phyloP scores from a whole-genome alignment of 2,329 filamentous ascomycete species.

The Arachnopeziza araneosa region DNA sequence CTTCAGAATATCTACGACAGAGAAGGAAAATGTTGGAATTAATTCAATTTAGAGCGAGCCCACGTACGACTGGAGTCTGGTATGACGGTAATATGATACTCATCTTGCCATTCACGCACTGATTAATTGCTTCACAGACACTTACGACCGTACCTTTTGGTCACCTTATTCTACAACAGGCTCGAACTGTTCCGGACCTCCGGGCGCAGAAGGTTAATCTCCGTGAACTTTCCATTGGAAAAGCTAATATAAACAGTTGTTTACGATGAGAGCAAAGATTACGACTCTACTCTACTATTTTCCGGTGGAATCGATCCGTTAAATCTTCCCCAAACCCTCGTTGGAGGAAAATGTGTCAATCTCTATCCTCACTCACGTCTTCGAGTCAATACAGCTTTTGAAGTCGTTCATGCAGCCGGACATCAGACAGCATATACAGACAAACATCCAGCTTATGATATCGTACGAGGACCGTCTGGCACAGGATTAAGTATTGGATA shows the following conservation, averaged over 20 bases:
- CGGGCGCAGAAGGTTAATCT: constrained; percentile 26
- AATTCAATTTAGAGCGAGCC: no score
- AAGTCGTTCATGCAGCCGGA: constrained; percentile 22
- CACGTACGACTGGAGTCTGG: no score
- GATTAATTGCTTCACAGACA: no score
- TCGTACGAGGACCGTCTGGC: constrained; percentile 27
- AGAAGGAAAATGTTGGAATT: no score
- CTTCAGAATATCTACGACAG: no score
- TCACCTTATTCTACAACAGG: constrained; percentile 9
- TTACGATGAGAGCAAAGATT: no score
- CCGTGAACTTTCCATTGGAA: constrained; percentile 5
- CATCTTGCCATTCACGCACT: no score
- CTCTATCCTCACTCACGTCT: constrained; percentile 27
- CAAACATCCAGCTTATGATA: constrained; percentile 30
- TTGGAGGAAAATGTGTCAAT: constrained; percentile 18
- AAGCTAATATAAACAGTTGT: not conserved
- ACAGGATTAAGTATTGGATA: constrained; percentile 28
- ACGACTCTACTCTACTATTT: no score
- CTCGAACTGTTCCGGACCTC: constrained; percentile 20
- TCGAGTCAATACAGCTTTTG: constrained; percentile 29
- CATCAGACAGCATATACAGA: constrained; percentile 28
- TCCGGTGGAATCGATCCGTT: constrained; percentile 4
- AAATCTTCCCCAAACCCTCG: constrained; percentile 6
- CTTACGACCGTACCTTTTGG: constrained; percentile 12
- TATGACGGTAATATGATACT: no score